Evolutionary conservation across 768 basidiomycete species (phyloP), one percentile per base, ranked within the genome.

Genomic region (Trametopsis cervina): DNA sequence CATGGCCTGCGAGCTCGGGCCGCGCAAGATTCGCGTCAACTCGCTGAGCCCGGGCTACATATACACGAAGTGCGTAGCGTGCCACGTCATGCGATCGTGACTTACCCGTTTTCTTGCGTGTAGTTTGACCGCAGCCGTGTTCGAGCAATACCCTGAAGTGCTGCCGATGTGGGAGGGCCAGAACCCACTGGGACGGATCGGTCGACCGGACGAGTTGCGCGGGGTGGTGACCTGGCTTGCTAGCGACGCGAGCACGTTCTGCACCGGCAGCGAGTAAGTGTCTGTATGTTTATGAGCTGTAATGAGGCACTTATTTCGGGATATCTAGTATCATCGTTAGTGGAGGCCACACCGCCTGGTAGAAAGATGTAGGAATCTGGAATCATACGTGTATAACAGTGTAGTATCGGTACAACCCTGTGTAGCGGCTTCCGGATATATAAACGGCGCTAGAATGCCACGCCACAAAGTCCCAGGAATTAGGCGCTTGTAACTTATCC

Each of bases 221-320:
- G 86, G 87, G 0, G 82, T 83, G 1, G 66, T 77, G 39, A 67
- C 74, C 0, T 89, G 85, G 85, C 65, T 61, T 6, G 57, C 59
- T 33, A 56, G 57, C 51, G 59, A 57, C 21, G 54, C 55, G 10
- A 83, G 81, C 3, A 82, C 76, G 20, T 89, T 80, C 58, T 85
- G 83, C 57, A 88, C 86, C 0, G 85, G 85, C 0, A 86, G 84
- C 81, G 84, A 87, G 85, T 87, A 55, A 41, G 83, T 56, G 26
- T 24, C 26, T 3, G 2, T 18, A 21, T 4, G 7, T 12, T 2
- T 18, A 21, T n/a, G n/a, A n/a, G 2, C 20, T 4, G 4, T 43
- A 1, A 2, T 7, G 12, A 22, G 18, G 17, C 24, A 2, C 23
- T 5, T 27, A 4, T 4, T 13, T 23, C 45, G 24, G 24, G 17